These are phyloP conservation scores for Dryas drummondii DNA, from an alignment of 306 rosid species.

Conservation along the genomic window DNA sequence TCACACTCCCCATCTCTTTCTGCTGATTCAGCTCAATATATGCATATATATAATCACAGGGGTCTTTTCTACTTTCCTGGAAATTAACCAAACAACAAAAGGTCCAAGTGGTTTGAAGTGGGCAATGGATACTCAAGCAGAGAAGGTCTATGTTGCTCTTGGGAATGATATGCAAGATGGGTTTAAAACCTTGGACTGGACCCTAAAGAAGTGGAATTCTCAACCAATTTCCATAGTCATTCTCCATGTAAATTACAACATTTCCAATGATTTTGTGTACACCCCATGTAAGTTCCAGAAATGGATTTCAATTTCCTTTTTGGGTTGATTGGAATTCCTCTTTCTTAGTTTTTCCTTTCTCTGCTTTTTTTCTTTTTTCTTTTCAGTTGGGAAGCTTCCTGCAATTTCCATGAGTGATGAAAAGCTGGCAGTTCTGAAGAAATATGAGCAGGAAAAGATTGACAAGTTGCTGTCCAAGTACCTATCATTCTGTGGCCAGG, in stretches of 20 bases:
- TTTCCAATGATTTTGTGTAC: constrained; percentile 56
- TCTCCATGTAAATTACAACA: constrained; percentile 45
- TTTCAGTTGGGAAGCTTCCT: constrained; percentile 80
- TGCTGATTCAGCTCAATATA: constrained; percentile 2
- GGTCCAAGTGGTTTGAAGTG: not conserved
- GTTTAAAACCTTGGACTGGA: constrained; percentile 37
- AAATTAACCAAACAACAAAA: not conserved
- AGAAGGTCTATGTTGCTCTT: constrained; percentile 29
- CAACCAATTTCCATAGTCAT: constrained; percentile 64
- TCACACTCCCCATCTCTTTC: not conserved
- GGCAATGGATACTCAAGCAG: constrained; percentile 23
- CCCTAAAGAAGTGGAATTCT: constrained; percentile 55
- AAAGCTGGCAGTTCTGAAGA: constrained; percentile 50
- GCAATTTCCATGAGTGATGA: constrained; percentile 72
- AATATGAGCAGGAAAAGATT: constrained; percentile 57
- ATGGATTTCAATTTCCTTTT: not conserved
- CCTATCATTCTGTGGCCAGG: constrained; percentile 69
- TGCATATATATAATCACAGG: constrained; percentile 10
- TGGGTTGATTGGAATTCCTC: constrained; percentile 15
- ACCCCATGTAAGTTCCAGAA: constrained; percentile 66
- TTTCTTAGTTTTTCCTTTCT: constrained; percentile 12
- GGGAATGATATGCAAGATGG: constrained; percentile 40
- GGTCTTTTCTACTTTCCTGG: not conserved
- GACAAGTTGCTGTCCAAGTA: constrained; percentile 58
- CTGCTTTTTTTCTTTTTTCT: not conserved